phyloP scores from a whole-genome alignment of 2,329 filamentous ascomycete species.

The Fusarium penzigii region DNA sequence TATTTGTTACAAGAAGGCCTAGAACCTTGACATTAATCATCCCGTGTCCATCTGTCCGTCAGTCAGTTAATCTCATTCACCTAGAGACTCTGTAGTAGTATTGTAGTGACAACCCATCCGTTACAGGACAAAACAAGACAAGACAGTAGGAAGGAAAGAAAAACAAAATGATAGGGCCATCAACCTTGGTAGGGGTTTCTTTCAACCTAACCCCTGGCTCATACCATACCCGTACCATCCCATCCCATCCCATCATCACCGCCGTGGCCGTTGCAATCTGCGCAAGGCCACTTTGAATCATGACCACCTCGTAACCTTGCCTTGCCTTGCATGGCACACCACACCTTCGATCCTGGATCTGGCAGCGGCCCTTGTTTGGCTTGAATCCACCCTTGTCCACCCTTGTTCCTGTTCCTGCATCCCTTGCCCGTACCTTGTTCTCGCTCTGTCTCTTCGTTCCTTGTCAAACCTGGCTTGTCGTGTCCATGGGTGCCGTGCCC shows the following conservation, averaged over 20 bases:
- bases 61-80: no score
- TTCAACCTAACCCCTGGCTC: no score
- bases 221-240: not conserved
- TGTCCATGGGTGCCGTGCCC: not conserved
- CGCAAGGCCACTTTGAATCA: constrained; percentile 14
- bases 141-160: no score
- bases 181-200: no score
- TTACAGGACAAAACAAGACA: no score
- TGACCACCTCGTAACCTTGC: not conserved
- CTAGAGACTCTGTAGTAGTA: no score
- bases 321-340: constrained; percentile 1
- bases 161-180: no score
- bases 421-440: no score
- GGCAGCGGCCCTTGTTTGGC: not conserved
- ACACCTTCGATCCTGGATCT: constrained; percentile 10
- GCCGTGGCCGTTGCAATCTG: constrained; percentile 33
- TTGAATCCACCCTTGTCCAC: not conserved
- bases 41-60: constrained; percentile 6
- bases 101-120: no score
- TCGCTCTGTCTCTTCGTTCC: not conserved
- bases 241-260: constrained; percentile 30
- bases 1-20: constrained; percentile 13
- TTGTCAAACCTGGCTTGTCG: not conserved
- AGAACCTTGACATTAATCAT: constrained; percentile 9
- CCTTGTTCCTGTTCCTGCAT: no score